Evolutionary conservation across 768 basidiomycete species (phyloP).

Genomic region (Boletales sp.): DNA sequence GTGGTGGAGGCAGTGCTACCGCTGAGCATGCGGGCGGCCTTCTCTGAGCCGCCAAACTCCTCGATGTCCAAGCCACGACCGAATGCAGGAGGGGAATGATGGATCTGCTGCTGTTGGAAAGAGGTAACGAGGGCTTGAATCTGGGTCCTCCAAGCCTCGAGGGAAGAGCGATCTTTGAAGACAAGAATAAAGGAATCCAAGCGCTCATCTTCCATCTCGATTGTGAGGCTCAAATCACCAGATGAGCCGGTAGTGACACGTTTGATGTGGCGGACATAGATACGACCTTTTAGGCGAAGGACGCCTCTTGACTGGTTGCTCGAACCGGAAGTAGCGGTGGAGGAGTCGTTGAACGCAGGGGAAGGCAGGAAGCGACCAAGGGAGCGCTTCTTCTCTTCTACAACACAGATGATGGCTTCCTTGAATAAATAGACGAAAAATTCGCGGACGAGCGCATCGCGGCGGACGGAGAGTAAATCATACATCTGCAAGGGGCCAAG

Average conservation of each 20-base stretch:
- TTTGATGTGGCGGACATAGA: conserved; percentile 93
- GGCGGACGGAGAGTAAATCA: conserved; percentile 83
- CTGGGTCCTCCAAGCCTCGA: conserved; percentile 85
- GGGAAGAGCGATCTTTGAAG: conserved; percentile 85
- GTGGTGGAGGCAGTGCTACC: conserved; percentile 64
- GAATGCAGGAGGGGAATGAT: conserved; percentile 28
- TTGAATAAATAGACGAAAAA: conserved; percentile 97
- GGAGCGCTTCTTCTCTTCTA: conserved; percentile 89
- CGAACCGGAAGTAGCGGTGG: conserved; percentile 37
- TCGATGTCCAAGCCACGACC: conserved; percentile 55
- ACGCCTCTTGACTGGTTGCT: conserved; percentile 52
- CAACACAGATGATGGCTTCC: conserved; percentile 97
- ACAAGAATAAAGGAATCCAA: conserved; percentile 94
- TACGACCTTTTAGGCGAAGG: conserved; percentile 88
- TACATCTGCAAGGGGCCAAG: conserved; percentile 90
- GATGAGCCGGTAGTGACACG: conserved; percentile 79
- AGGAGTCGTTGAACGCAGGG: conserved; percentile 50
- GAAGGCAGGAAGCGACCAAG: conserved; percentile 73
- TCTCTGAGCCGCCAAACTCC: conserved; percentile 74
- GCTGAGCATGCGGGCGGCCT: conserved; percentile 77
- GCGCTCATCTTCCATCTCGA: conserved; percentile 95
- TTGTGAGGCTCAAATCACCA: conserved; percentile 89
- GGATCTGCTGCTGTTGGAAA: conserved; percentile 57
- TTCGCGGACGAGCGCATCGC: conserved; percentile 86
- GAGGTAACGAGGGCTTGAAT: conserved; percentile 74